Evolutionary conservation across 2,329 filamentous ascomycete genomes (phyloP), one percentile per base, ranked within the genome.

Genomic region (Paraphaeosphaeria minitans): DNA sequence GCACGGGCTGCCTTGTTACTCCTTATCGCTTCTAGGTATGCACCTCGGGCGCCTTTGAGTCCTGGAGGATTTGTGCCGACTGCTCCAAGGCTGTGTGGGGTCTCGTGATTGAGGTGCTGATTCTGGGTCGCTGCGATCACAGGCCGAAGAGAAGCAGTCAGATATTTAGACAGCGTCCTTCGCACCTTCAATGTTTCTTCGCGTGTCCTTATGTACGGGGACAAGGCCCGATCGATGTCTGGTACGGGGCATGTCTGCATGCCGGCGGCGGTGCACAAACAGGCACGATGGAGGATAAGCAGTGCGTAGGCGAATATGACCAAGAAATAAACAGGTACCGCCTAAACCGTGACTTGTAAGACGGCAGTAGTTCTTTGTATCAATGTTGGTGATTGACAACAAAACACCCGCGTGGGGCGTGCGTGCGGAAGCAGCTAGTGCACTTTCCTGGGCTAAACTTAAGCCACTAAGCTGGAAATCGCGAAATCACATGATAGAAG

Each of bases 11-110:
- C 70, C 14, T 75, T 59, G 60, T 79, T 78, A 13, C 76, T 77
- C 48, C 79, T 75, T 3, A 84, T 64, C 3, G 80, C 81, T 41
- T 79, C 72, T 16, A 84, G 60, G 58, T 83, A 84, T 59, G 78
- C 69, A 50, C 74, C 76, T 52, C 81, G 75, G 51, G 77, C 65
- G 4, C 77, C 79, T 37, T 77, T 76, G 14, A 82, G 57, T 33
- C 81, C 79, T 37, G 74, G 67, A 43, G 71, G 68, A 45, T 68
- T 72, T 27, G 68, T 66, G 31, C 58, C 65, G 57, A 65, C 60
- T n/a, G 62, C 65, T 12, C 67, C 64, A 2, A 67, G 56, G 49
- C 56, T 54, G 10, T 67, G 66, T 8, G 75, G 74, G 43, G 65
- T 71, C 48, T 68, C 70, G 37, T 76, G 69, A 43, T 69, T 70